Conservation (phyloP, 2,329 filamentous ascomycete genomes). For the Byssochlamys sp. region DNA sequence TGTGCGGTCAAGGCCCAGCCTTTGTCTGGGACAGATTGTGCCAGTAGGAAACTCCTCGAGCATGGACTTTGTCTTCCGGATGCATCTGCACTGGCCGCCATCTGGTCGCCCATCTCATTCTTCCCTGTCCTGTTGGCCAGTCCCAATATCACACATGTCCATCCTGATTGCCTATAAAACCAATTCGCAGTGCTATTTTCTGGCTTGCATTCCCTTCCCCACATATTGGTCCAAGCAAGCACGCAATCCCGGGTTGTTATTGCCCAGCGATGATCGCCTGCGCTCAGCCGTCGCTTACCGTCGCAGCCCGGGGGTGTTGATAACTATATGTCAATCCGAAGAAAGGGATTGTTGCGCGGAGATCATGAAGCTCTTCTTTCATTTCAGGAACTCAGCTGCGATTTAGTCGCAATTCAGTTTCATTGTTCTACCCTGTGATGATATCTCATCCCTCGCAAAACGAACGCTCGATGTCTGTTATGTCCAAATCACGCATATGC, state of each 20-base stretch:
- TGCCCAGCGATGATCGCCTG: slow-evolving; percentile 11
- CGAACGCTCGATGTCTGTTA: neutral
- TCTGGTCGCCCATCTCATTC: neutral
- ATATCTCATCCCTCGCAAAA: neutral
- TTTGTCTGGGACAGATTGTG: neutral
- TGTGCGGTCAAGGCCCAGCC: neutral
- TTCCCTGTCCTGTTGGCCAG: neutral
- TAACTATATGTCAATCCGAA: neutral
- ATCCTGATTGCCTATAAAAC: neutral
- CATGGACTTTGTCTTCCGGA: neutral
- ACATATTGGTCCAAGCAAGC: slow-evolving; percentile 12
- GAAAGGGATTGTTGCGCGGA: neutral
- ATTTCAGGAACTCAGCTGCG: neutral
- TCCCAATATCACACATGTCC: neutral
- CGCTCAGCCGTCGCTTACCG: slow-evolving; percentile 14
- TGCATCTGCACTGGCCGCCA: neutral
- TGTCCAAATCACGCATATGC: slow-evolving; percentile 5
- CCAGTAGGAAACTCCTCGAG: neutral
- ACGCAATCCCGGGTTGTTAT: slow-evolving; percentile 29
- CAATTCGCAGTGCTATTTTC: neutral
- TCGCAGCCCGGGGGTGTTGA: neutral
- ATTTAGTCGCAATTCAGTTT: neutral
- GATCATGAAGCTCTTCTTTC: neutral
- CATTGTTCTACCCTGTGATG: neutral
- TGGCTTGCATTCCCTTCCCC: neutral